These are phyloP conservation scores for Rhizopogon rudus DNA, from an alignment of 768 basidiomycete genomes.

Conservation along the genomic window DNA sequence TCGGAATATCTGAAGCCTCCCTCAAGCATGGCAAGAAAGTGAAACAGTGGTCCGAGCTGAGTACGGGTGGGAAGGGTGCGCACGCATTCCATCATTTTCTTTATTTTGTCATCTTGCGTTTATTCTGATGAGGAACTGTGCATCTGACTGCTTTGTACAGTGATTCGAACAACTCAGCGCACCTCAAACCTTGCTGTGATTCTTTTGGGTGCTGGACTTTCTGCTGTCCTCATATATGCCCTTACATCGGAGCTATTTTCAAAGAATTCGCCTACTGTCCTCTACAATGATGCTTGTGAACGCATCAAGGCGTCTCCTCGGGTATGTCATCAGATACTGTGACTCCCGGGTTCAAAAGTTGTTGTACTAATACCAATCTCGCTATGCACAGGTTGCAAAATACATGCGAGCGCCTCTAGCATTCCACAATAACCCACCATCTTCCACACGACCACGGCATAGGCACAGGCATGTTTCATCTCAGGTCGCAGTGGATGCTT, in stretches of 20 bases:
- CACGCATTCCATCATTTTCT: constrained; percentile 1
- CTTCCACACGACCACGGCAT: constrained; percentile 70
- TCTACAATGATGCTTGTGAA: constrained; percentile 60
- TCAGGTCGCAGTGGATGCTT: constrained; percentile 65
- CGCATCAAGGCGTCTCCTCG: constrained; percentile 41
- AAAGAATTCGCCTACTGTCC: constrained; percentile 81
- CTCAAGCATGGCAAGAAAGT: constrained; percentile 48
- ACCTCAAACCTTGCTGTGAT: constrained; percentile 50
- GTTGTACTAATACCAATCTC: not conserved
- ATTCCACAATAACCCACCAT: constrained; percentile 82
- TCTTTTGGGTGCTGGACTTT: constrained; percentile 76
- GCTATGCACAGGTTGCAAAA: constrained; percentile 49
- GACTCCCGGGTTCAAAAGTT: not conserved
- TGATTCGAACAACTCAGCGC: constrained; percentile 49
- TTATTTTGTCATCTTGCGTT: constrained; percentile 4
- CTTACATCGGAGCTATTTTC: constrained; percentile 82
- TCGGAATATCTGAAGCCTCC: constrained; percentile 60
- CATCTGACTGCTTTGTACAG: constrained; percentile 17
- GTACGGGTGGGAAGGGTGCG: constrained; percentile 70
- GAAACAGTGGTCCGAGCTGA: constrained; percentile 79
- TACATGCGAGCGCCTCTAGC: constrained; percentile 62
- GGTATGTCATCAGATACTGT: constrained; percentile 25
- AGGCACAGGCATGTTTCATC: constrained; percentile 80
- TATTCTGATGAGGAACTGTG: constrained; percentile 9
- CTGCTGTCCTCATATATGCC: constrained; percentile 68